Conservation (phyloP, 1,284 basidiomycete species). For the Apiotrichum gamsii region DNA sequence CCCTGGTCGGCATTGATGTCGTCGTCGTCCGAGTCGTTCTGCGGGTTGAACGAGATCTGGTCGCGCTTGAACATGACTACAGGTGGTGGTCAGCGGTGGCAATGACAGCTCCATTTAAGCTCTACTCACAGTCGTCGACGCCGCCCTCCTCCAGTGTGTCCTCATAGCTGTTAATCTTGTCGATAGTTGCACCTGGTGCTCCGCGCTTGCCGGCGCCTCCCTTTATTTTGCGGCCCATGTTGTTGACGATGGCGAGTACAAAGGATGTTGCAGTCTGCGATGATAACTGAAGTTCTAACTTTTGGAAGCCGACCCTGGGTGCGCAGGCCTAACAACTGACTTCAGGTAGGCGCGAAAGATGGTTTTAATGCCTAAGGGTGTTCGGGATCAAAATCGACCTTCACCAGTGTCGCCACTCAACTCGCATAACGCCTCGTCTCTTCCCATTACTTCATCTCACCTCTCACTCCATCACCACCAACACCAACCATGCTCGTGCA, state of each 20-base stretch:
- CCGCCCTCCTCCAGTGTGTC: constrained; percentile 47
- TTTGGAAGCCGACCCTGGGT: constrained; percentile 6
- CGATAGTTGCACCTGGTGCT: constrained; percentile 30
- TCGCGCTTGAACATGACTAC: constrained; percentile 56
- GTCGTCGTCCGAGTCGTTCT: constrained; percentile 50
- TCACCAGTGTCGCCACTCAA: background rate
- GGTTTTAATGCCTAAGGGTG: background rate
- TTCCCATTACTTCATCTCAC: background rate
- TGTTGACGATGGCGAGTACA: background rate
- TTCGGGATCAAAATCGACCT: background rate
- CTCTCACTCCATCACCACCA: background rate
- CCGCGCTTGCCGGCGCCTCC: constrained; percentile 25
- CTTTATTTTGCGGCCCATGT: constrained; percentile 32
- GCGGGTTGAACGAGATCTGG: constrained; percentile 66
- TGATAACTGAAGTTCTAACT: constrained; percentile 10
- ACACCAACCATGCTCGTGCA: constrained; percentile 25
- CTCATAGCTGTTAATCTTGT: constrained; percentile 44
- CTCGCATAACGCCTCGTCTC: background rate
- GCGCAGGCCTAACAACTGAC: background rate
- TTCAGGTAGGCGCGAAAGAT: background rate
- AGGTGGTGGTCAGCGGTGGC: background rate
- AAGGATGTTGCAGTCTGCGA: background rate
- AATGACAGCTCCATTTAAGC: constrained; percentile 27
- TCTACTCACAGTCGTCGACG: constrained; percentile 46
- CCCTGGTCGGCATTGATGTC: constrained; percentile 38